These are phyloP conservation scores for Dentipellis sp. DNA, from an alignment of 768 basidiomycete species.

Conservation along the genomic window DNA sequence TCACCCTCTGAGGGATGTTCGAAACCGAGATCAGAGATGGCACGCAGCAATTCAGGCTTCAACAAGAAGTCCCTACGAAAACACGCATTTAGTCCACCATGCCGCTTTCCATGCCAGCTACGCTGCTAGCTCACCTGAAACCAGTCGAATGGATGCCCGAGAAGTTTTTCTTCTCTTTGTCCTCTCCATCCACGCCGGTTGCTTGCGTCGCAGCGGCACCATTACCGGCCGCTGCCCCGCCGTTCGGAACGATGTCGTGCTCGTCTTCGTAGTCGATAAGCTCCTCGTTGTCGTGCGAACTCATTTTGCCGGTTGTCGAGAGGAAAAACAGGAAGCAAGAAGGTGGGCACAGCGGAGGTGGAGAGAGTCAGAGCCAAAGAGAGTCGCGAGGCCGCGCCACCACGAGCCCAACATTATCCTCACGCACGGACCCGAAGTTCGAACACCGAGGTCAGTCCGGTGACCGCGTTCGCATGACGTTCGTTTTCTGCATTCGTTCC, in stretches of 20 bases:
- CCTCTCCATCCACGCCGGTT: conserved; percentile 21
- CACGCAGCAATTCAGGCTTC: conserved; percentile 93
- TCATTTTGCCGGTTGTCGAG: conserved; percentile 41
- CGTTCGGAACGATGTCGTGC: conserved; percentile 64
- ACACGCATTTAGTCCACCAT: conserved; percentile 11
- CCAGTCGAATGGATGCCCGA: conserved; percentile 99
- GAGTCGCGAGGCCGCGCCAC: conserved; percentile 14
- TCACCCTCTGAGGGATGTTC: conserved; percentile 99
- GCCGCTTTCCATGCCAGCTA: neutral
- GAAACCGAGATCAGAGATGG: conserved; percentile 98
- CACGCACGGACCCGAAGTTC: conserved; percentile 4
- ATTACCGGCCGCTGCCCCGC: conserved; percentile 36
- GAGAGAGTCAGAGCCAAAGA: conserved; percentile 15
- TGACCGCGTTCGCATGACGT: neutral
- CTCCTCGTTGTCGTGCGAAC: conserved; percentile 81
- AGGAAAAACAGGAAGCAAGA: conserved; percentile 22
- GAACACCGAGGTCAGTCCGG: neutral
- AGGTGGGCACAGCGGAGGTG: conserved; percentile 15
- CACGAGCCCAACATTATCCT: neutral
- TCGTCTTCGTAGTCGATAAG: conserved; percentile 94
- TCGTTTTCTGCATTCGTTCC: no score
- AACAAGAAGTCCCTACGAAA: conserved; percentile 82
- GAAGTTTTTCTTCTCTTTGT: conserved; percentile 95
- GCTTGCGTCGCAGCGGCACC: conserved; percentile 44
- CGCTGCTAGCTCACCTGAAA: conserved; percentile 60